Percentiles rank a stretch among this genome's conserved stretches.
Conservation (phyloP, 768 basidiomycete species). For the Rhizopogon salebrosus region DNA sequence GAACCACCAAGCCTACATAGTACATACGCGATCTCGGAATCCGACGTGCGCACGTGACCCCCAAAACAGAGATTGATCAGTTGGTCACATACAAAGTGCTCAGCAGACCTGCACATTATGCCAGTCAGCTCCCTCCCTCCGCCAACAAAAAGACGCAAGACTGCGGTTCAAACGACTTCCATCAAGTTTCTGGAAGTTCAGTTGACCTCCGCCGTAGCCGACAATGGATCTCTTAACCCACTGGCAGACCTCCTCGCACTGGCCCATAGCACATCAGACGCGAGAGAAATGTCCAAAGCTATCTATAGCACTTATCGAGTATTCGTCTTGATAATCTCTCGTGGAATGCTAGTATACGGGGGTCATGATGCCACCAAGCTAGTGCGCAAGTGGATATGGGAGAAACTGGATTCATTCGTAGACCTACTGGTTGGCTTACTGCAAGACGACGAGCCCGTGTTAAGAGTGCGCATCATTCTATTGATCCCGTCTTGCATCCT, state of each 20-base stretch:
- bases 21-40: too few species aligned
- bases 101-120: conserved; percentile 12
- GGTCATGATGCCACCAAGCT: conserved; percentile 49
- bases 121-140: conserved; percentile 45
- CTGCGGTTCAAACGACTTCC: conserved; percentile 16
- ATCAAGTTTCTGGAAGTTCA: conserved; percentile 50
- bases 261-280: conserved; percentile 39
- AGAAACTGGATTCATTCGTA: conserved; percentile 64
- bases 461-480: conserved; percentile 52
- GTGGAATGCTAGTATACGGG: conserved; percentile 47
- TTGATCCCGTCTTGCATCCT: not conserved
- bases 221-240: conserved; percentile 66
- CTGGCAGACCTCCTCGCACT: conserved; percentile 71
- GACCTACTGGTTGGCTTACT: conserved; percentile 65
- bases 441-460: conserved; percentile 67
- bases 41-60: too few species aligned
- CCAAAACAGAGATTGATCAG: too few species aligned
- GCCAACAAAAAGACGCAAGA: conserved; percentile 45
- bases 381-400: conserved; percentile 79
- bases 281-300: conserved; percentile 62
- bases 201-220: conserved; percentile 47
- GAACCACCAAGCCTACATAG: too few species aligned
- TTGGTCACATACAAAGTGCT: too few species aligned
- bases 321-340: conserved; percentile 59
- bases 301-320: conserved; percentile 81